A percentile compares a stretch with the other conserved stretches of the same genome.
Conservation (phyloP, 1,284 basidiomycete genomes). For the Earliella scabrosa region DNA sequence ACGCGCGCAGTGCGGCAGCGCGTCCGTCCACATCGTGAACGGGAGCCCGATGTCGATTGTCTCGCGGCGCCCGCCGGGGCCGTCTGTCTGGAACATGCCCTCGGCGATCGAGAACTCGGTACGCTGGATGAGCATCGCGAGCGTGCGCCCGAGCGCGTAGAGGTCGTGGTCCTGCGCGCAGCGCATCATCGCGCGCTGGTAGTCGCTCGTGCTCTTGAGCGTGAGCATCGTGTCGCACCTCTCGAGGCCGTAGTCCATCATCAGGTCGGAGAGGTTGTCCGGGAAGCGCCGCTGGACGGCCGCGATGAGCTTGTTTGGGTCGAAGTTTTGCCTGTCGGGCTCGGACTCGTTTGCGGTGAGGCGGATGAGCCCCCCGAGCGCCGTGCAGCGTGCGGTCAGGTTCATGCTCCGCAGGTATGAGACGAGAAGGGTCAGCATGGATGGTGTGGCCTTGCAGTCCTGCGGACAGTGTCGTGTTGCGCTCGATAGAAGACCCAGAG, state of each 20-base stretch:
- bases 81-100: conserved; percentile 51
- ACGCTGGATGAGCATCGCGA: conserved; percentile 52
- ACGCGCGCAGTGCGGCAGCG: conserved; percentile 57
- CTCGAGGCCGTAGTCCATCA: conserved; percentile 52
- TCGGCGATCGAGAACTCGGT: conserved; percentile 64
- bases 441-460: conserved; percentile 46
- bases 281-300: conserved; percentile 48
- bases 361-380: conserved; percentile 55
- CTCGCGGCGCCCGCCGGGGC: conserved; percentile 44
- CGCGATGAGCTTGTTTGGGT: conserved; percentile 47
- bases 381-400: conserved; percentile 51
- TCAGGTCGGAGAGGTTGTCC: conserved; percentile 45
- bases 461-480: conserved; percentile 48
- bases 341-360: conserved; percentile 49
- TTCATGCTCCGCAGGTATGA: conserved; percentile 57
- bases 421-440: conserved; percentile 52
- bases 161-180: conserved; percentile 51
- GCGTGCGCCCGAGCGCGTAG: conserved; percentile 50
- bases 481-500: conserved; percentile 47
- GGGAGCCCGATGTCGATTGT: conserved; percentile 53
- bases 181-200: conserved; percentile 55
- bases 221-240: conserved; percentile 51
- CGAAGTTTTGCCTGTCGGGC: conserved; percentile 45
- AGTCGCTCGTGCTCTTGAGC: conserved; percentile 43
- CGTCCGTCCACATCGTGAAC: conserved; percentile 59